Percentiles rank a stretch among this genome's conserved stretches.
Conservation (phyloP, 139 green algal species). For the Chlamydomonas eustigma region DNA sequence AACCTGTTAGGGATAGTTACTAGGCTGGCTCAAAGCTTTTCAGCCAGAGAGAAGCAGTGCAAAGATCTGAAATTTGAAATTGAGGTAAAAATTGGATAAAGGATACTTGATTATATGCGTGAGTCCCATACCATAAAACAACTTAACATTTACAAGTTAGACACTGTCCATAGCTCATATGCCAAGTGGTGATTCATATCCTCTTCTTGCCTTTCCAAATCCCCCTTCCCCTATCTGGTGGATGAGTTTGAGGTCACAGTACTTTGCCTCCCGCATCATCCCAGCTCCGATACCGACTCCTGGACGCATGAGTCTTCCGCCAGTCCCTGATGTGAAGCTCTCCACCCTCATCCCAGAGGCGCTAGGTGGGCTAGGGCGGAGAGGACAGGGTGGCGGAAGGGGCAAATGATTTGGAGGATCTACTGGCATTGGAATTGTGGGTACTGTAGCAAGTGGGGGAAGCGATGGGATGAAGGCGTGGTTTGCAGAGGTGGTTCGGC, state of each 20-base stretch:
- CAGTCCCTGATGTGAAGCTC: neutral
- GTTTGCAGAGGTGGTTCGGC: neutral
- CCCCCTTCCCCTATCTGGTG: constrained; percentile 56
- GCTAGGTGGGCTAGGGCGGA: neutral
- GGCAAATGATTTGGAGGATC: too few species aligned
- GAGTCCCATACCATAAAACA: neutral
- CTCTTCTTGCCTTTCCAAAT: constrained; percentile 49
- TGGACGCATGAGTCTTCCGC: neutral
- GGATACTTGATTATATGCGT: neutral
- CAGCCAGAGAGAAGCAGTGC: neutral
- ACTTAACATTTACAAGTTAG: too few species aligned
- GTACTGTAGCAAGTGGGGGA: too few species aligned
- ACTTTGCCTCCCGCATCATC: constrained; percentile 14
- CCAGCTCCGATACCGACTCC: neutral
- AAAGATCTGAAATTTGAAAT: too few species aligned
- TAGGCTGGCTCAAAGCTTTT: too few species aligned
- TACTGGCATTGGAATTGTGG: too few species aligned
- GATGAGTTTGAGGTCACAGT: constrained; percentile 43
- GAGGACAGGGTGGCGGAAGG: neutral
- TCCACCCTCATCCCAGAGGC: neutral
- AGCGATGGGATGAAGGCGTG: too few species aligned
- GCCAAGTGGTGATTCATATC: too few species aligned
- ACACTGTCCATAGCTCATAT: too few species aligned
- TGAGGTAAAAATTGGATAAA: neutral
- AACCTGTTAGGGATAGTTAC: constrained; percentile 42